Evolutionary conservation across 2,329 filamentous ascomycete species (phyloP).

Genomic region (Cadophora malorum): DNA sequence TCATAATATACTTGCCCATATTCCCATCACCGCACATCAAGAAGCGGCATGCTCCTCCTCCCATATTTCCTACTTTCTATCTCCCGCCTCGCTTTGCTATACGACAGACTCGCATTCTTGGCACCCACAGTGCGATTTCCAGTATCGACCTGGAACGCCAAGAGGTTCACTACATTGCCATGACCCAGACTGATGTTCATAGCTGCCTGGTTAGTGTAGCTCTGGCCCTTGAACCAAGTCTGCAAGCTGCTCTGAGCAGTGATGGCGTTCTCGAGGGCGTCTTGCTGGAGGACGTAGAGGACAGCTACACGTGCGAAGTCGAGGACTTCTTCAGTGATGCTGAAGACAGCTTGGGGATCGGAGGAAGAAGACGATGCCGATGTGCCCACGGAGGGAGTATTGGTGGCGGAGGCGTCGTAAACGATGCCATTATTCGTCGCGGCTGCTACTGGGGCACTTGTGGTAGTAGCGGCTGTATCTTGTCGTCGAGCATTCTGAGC

Average conservation of each 20-base stretch:
- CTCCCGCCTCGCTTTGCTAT: not conserved
- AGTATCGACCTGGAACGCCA: slow-evolving; percentile 32
- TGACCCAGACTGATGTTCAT: slow-evolving; percentile 41
- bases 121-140: slow-evolving; percentile 34
- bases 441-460: no score
- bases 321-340: slow-evolving; percentile 60
- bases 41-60: not conserved
- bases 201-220: slow-evolving; percentile 33
- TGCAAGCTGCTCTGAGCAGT: slow-evolving; percentile 61
- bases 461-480: not conserved
- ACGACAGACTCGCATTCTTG: not conserved
- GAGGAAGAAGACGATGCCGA: slow-evolving; percentile 25
- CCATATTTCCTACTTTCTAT: not conserved
- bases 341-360: slow-evolving; percentile 48
- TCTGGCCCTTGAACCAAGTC: slow-evolving; percentile 54
- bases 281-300: slow-evolving; percentile 65
- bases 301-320: slow-evolving; percentile 70
- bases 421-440: slow-evolving; percentile 22
- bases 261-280: slow-evolving; percentile 57
- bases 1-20: not conserved
- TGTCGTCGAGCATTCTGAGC: not conserved
- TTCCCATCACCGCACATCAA: not conserved
- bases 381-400: slow-evolving; percentile 13
- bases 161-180: slow-evolving; percentile 37
- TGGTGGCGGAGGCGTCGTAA: slow-evolving; percentile 16